Evolutionary conservation across 352 stramenopile species (phyloP), one percentile per base, ranked within the genome.

Genomic region (Phytophthora tentaculata): DNA sequence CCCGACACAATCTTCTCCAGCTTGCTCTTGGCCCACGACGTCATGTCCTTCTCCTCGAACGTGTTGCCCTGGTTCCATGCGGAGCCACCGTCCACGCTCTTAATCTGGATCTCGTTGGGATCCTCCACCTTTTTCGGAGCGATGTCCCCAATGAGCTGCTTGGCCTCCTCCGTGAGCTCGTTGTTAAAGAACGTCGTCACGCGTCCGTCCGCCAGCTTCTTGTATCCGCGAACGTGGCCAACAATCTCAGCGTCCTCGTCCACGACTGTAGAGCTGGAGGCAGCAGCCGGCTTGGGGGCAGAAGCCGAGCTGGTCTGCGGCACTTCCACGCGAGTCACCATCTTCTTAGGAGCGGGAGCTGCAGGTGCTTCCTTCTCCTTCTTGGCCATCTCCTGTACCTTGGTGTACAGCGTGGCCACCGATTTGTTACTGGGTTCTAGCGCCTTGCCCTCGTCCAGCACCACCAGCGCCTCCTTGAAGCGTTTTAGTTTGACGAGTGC

Each of bases 171-270:
- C 22, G 90, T 97, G 16, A 99, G 86, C 69, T 99, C 97, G 70
- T 98, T 98, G 88, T 99, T 98, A 79, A 99, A 99, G 65, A 98
- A 99, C 17, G 96, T 99, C 49, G 97, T 99, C 63, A 98, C 98
- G 61, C 97, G 97, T 26, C 98, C 98, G 68, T 99, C 95, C n/a
- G 87, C 83, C 26, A 97, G 92, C 75, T 97, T 98, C 81, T 98
- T 98, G 85, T 99, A 99, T 14, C 96, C 96, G 29, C 95, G 81
- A 45, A 98, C 77, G 12, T 88, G 65, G 39, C 66, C 75, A 19
- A 71, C 71, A 17, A 92, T 77, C 14, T 91, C 80, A 10, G 47
- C 55, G 24, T 96, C 89, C 1, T 95, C 86, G 3, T 92, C 88
- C 16, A 76, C 51, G 0, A 79, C 68, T 16, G 68, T 69, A 14